Evolutionary conservation across 2,329 filamentous ascomycete species (phyloP).

Genomic region (Chrysoporthe cubensis): DNA sequence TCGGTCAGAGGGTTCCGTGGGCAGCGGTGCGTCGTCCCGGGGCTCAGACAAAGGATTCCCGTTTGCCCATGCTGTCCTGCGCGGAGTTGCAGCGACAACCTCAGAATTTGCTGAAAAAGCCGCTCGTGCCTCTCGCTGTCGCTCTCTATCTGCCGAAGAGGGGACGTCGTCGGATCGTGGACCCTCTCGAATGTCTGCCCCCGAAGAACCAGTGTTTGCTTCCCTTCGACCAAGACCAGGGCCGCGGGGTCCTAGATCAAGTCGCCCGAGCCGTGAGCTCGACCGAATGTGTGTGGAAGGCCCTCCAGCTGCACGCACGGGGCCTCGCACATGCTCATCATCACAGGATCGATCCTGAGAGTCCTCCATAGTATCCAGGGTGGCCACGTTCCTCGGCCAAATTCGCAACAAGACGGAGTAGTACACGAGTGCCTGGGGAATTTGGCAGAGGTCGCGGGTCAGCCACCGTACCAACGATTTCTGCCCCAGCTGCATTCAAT

Average conservation of each 20-base stretch:
- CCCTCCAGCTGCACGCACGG: neutral
- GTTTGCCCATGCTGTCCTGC: conserved; percentile 10
- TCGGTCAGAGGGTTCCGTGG: neutral
- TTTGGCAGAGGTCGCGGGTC: neutral
- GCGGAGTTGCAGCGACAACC: conserved; percentile 6
- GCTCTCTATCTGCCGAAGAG: neutral
- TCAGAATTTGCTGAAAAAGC: conserved; percentile 14
- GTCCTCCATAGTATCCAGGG: neutral
- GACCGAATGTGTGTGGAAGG: neutral
- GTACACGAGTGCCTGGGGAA: neutral
- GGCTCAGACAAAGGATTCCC: neutral
- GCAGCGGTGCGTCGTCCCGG: neutral
- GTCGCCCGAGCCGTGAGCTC: neutral
- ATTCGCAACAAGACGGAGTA: neutral
- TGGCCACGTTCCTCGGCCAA: neutral
- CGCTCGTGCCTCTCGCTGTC: conserved; percentile 1
- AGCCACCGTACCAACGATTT: neutral
- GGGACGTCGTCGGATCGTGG: too few species aligned
- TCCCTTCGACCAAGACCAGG: neutral
- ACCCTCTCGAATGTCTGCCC: neutral
- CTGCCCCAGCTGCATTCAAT: conserved; percentile 15
- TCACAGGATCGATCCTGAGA: neutral
- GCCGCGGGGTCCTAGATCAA: neutral
- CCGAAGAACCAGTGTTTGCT: neutral
- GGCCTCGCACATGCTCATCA: neutral